phyloP scores from a whole-genome alignment of 78 protist species.

The Dictyostelium purpureum region DNA sequence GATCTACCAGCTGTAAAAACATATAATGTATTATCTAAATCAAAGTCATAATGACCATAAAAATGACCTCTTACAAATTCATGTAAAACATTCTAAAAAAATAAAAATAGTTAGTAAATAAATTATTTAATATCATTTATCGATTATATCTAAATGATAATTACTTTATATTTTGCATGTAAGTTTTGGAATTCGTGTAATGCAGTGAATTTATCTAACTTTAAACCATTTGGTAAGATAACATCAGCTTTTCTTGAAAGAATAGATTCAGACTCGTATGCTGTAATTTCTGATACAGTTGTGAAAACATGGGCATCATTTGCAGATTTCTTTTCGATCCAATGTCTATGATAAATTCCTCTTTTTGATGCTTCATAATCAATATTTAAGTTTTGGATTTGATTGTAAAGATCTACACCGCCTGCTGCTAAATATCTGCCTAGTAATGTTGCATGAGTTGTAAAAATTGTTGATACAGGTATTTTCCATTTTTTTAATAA shows the following conservation, averaged over 20 bases:
- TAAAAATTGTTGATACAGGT: constrained; percentile 86
- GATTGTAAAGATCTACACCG: constrained; percentile 86
- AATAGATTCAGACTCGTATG: constrained; percentile 79
- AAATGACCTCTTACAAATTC: constrained; percentile 91
- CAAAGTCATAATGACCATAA: constrained; percentile 86
- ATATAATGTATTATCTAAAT: constrained; percentile 91
- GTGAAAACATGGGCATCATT: constrained; percentile 90
- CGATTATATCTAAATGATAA: not conserved
- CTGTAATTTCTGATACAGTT: constrained; percentile 91
- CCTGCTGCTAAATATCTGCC: constrained; percentile 92
- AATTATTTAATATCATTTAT: not conserved
- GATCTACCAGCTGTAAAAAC: constrained; percentile 91
- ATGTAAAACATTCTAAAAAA: constrained; percentile 30
- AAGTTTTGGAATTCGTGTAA: constrained; percentile 92
- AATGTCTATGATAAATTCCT: constrained; percentile 87
- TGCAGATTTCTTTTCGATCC: constrained; percentile 86
- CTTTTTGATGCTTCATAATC: constrained; percentile 86
- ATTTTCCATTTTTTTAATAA: constrained; percentile 57
- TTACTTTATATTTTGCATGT: constrained; percentile 83
- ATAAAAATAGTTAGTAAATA: not conserved
- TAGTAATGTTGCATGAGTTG: constrained; percentile 93
- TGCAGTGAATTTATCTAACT: constrained; percentile 82
- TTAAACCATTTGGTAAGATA: constrained; percentile 90
- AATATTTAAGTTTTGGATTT: constrained; percentile 61
- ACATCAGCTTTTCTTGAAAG: constrained; percentile 84